phyloP scores from a whole-genome alignment of 2,329 filamentous ascomycete species.

The Xylaria sp. region DNA sequence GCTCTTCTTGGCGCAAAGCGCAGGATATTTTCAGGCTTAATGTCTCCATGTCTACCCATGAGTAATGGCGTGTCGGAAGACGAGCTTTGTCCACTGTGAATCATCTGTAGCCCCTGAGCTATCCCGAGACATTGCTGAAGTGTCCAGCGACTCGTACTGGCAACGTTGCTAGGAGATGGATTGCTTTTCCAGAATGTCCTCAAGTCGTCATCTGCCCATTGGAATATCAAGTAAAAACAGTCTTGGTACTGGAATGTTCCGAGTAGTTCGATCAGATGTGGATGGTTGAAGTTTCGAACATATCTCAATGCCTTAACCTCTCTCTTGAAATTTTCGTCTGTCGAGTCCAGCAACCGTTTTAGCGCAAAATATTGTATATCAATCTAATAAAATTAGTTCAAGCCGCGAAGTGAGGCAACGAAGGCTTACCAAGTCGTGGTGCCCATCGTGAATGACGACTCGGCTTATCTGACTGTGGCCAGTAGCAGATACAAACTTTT shows the following conservation, averaged over 20 bases:
- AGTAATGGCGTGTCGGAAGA: background rate
- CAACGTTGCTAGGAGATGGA: background rate
- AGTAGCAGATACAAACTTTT: background rate
- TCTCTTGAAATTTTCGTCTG: background rate
- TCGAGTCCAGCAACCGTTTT: background rate
- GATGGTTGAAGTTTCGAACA: background rate
- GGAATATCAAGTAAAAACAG: background rate
- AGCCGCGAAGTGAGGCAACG: background rate
- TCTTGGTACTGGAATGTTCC: background rate
- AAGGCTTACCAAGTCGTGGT: background rate
- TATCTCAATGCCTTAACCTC: background rate
- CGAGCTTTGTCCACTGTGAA: background rate
- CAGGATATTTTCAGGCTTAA: background rate
- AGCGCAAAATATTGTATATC: background rate
- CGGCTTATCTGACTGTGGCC: background rate
- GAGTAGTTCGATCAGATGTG: background rate
- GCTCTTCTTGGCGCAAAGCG: background rate
- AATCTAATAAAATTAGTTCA: background rate
- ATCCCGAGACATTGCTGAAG: background rate
- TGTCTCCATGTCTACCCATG: conserved; percentile 2
- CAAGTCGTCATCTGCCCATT: background rate
- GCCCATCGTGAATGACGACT: background rate
- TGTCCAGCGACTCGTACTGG: background rate
- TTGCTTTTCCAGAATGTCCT: background rate
- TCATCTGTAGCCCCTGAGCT: background rate